Conservation (phyloP, 2,329 filamentous ascomycete species). For the Botryotinia narcissicola region DNA sequence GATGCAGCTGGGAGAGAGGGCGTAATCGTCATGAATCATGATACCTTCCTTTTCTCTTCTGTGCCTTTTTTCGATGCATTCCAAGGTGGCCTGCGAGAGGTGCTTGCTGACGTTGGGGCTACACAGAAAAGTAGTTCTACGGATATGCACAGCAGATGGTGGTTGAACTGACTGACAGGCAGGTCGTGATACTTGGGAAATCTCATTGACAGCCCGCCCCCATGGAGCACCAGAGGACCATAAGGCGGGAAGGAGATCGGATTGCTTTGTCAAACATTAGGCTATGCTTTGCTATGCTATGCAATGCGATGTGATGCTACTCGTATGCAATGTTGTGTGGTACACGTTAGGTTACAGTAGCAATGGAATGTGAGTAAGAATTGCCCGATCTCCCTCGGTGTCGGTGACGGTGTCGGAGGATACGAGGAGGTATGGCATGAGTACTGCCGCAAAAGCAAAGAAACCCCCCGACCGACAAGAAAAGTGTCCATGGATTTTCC, state of each 20-base stretch:
- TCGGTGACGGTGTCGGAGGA: constrained; percentile 2
- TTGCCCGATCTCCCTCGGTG: constrained; percentile 8
- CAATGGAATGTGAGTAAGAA: constrained; percentile 11
- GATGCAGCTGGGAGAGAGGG: not conserved
- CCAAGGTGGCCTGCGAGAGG: not conserved
- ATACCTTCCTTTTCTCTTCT: constrained; percentile 6
- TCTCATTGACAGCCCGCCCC: constrained; percentile 8
- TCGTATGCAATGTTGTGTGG: not conserved
- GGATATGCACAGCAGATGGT: constrained; percentile 12
- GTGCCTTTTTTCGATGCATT: not conserved
- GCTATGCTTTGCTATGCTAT: not conserved
- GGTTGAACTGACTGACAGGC: not conserved
- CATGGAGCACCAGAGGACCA: not conserved
- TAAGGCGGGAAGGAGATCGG: not conserved
- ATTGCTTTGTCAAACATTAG: constrained; percentile 10
- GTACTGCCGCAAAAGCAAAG: constrained; percentile 10
- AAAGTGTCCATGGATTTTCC: not conserved
- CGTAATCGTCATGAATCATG: constrained; percentile 3
- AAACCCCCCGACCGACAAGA: not conserved
- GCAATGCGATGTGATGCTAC: not conserved
- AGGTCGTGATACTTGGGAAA: constrained; percentile 5
- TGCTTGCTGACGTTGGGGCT: not conserved
- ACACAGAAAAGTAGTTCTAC: not conserved
- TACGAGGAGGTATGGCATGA: constrained; percentile 1
- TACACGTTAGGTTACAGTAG: not conserved